Evolutionary conservation across 345 rosid genomes (phyloP), one percentile per base, ranked within the genome.

Genomic region (Lepidium africanum): DNA sequence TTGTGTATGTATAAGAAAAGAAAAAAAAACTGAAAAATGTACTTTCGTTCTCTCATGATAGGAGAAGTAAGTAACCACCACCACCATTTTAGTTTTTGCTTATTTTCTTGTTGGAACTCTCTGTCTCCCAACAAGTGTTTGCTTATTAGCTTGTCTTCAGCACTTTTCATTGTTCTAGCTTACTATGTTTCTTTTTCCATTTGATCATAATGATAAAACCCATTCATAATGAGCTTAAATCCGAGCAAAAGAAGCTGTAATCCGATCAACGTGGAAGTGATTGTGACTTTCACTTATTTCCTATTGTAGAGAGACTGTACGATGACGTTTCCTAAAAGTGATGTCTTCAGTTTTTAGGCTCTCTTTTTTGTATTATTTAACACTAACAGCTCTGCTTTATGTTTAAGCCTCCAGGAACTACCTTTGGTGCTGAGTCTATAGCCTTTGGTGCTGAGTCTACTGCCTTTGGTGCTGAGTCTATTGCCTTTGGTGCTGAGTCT

Each of bases 41-140:
- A 57, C 50, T 70, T 64, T 64, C 33, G 53, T 56, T 42, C 66
- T 58, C 62, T 53, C 33, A 59, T 15, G 63, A 70, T 70, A 76
- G 65, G 67, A 63, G 49, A 58, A 56, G 36, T 53, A 61, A 71
- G 56, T 69, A 38, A 58, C 32, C 58, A 14, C 38, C 65, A 62
- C 40, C 66, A 48, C 43, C 58, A 47, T 72, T 51, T 55, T 65
- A 73, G 71, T 65, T 17, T 63, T 41, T 25, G 10, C 45, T 51
- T 46, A 51, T 60, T 45, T 49, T 56, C 36, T 41, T 39, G 35
- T 38, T 45, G 46, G 46, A 57, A 56, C 61, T 37, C 14, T 54
- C 0, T 47, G 46, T 38, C 32, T 38, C 62, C 62, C 47, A 38
- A 57, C 10, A 38, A 19, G 62, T 57, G 63, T 59, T 58, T 39